Evolutionary conservation across 176 grass and related monocot species (phyloP).

Genomic region (Raddia distichophylla): DNA sequence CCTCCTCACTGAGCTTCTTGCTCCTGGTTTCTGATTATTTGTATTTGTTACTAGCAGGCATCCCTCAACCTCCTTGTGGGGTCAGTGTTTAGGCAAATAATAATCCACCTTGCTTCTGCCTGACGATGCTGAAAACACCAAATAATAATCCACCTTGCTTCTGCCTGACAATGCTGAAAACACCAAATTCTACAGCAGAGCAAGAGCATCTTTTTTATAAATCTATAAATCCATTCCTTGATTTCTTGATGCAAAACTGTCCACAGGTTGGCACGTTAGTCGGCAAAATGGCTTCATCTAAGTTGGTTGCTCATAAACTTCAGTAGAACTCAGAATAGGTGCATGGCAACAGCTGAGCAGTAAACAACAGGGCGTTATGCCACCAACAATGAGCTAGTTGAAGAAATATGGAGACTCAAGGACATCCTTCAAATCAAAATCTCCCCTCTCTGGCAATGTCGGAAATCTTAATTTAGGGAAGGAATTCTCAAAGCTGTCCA

Average conservation of each 20-base stretch:
- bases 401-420: slow-evolving; percentile 84
- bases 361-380: slow-evolving; percentile 7
- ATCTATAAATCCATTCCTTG: slow-evolving; percentile 1
- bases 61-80: not conserved
- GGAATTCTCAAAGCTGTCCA: slow-evolving; percentile 74
- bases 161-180: not conserved
- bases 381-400: slow-evolving; percentile 52
- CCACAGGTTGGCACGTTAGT: not conserved
- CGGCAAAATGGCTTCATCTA: slow-evolving; percentile 36
- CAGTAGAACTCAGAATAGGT: slow-evolving; percentile 1
- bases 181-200: slow-evolving; percentile 10
- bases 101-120: not conserved
- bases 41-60: not conserved
- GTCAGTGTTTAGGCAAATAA: slow-evolving; percentile 3
- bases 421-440: slow-evolving; percentile 90
- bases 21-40: slow-evolving; percentile 17
- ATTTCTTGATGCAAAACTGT: slow-evolving; percentile 20
- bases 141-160: slow-evolving; percentile 3
- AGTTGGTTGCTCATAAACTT: slow-evolving; percentile 21
- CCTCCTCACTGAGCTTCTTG: slow-evolving; percentile 12
- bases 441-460: slow-evolving; percentile 80
- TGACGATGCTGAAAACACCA: not conserved
- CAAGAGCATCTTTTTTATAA: slow-evolving; percentile 19
- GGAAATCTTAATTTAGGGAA: slow-evolving; percentile 75
- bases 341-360: not conserved